phyloP scores from a whole-genome alignment of 2,329 filamentous ascomycete genomes.

The Trichoderma lentiforme region DNA sequence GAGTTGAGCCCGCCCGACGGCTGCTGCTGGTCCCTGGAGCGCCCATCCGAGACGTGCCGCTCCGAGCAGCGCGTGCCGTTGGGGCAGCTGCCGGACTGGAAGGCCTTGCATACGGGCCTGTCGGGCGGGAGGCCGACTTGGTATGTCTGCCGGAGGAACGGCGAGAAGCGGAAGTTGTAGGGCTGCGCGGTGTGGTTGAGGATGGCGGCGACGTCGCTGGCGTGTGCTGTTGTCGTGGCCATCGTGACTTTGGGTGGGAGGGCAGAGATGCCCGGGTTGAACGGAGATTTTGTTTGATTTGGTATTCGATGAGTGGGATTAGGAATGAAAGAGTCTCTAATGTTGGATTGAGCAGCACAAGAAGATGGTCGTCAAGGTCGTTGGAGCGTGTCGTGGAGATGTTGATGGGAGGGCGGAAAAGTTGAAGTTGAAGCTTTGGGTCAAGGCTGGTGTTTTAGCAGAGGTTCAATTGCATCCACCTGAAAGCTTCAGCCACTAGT shows the following conservation, averaged over 20 bases:
- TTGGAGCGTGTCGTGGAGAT: background rate
- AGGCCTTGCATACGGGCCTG: constrained; percentile 81
- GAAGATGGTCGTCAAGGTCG: background rate
- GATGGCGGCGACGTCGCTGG: constrained; percentile 42
- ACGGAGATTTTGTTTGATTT: background rate
- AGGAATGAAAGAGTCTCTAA: background rate
- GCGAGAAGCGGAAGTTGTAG: constrained; percentile 78
- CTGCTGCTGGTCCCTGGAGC: constrained; percentile 49
- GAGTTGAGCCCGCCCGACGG: constrained; percentile 63
- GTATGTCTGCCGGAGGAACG: constrained; percentile 79
- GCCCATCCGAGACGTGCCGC: constrained; percentile 59
- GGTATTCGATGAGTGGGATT: background rate
- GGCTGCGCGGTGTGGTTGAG: constrained; percentile 53
- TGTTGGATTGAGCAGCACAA: background rate
- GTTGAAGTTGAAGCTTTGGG: background rate
- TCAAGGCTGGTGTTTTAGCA: background rate
- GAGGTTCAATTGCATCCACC: background rate
- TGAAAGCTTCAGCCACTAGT: constrained; percentile 18
- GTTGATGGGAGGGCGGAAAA: background rate
- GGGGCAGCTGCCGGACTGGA: constrained; percentile 81
- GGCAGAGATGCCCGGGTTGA: background rate
- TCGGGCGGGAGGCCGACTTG: constrained; percentile 78
- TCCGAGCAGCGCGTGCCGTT: constrained; percentile 81
- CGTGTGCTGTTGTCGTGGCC: constrained; percentile 28
- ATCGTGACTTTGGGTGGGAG: constrained; percentile 24